Conservation (phyloP, 2,329 filamentous ascomycete genomes). For the Ceratocystis papillata region DNA sequence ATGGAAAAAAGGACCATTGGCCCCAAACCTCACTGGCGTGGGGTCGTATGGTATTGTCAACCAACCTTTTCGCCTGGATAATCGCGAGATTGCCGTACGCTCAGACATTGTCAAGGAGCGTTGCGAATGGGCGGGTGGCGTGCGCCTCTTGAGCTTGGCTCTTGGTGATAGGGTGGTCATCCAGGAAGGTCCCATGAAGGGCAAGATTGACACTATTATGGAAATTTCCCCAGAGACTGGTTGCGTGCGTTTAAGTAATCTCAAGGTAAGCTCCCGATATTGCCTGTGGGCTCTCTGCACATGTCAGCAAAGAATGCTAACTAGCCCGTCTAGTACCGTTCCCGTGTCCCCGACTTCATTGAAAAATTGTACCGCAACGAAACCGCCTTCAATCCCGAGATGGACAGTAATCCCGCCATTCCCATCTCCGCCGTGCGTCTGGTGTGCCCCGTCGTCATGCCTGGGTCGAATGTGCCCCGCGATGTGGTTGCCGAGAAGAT, state of each 20-base stretch:
- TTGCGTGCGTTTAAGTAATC: constrained; percentile 49
- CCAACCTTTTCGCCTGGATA: constrained; percentile 22
- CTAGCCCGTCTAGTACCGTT: constrained; percentile 15
- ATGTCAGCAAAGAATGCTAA: not conserved
- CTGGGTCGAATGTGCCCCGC: constrained; percentile 50
- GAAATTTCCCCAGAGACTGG: constrained; percentile 45
- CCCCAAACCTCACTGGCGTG: constrained; percentile 63
- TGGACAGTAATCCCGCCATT: constrained; percentile 44
- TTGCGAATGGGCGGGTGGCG: constrained; percentile 46
- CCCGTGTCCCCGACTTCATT: constrained; percentile 23
- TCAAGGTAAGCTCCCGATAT: constrained; percentile 44
- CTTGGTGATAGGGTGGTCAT: constrained; percentile 72
- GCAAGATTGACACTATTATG: constrained; percentile 66
- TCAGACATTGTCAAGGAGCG: constrained; percentile 35
- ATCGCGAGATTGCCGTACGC: constrained; percentile 29
- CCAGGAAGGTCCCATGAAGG: constrained; percentile 64
- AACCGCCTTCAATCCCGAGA: constrained; percentile 32
- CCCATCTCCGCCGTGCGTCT: constrained; percentile 66
- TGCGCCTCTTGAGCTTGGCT: constrained; percentile 50
- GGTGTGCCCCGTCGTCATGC: constrained; percentile 62
- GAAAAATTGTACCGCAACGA: constrained; percentile 31
- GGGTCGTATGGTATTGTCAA: constrained; percentile 47
- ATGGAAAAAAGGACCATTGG: constrained; percentile 66
- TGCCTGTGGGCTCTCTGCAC: constrained; percentile 26
- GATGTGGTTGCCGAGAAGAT: constrained; percentile 72